Base-by-base conservation (phyloP, 2,329 filamentous ascomycete genomes). In the Trichoderma gracile region DNA sequence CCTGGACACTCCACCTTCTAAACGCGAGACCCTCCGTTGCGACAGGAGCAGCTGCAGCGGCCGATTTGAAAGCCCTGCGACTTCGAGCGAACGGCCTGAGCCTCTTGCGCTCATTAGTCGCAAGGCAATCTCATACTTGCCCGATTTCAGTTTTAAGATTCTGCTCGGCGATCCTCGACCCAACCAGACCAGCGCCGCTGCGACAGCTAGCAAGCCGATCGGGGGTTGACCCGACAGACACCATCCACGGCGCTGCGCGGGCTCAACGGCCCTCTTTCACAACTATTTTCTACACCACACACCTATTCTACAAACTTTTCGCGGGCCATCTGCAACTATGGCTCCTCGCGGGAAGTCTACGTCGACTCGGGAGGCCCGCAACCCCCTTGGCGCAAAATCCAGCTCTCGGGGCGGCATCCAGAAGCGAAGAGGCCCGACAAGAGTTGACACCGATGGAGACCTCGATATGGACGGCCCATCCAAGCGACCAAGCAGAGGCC, bases 391-490 rank as follows among this genome's bases (percentile, higher is more conserved):
- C 64, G 64, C 76, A 14, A 77, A 73, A 64, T 64, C 73, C 10
- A 73, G 69, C 63, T 70, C 73, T n/a, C 77, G 81, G 69, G 80
- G 80, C 42, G 84, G 84, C 33, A 81, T 86, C 61, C 75, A 78
- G 21, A 81, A 81, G 54, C 80, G 72, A 57, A 70, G 79, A 45
- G 73, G 71, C 12, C 73, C 73, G 46, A 69, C 71, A 3, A 80
- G 77, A 66, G 72, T 79, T 55, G 85, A 87, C 69, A 76, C 79
- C 60, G 85, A 87, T 76, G 85, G 85, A 38, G 85, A 87, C 69
- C 78, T 87, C n/a, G 79, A 84, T 38, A 87, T 87, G 85, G 82
- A 82, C 67, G 75, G 73, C 54, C 68, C 73, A 21, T 72, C 71
- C 53, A 72, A 75, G 67, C 74, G 77, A 64, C 66, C 73, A n/a